Base-by-base conservation (phyloP, 805 yeast species). In the Ogataea thermomethanolica region DNA sequence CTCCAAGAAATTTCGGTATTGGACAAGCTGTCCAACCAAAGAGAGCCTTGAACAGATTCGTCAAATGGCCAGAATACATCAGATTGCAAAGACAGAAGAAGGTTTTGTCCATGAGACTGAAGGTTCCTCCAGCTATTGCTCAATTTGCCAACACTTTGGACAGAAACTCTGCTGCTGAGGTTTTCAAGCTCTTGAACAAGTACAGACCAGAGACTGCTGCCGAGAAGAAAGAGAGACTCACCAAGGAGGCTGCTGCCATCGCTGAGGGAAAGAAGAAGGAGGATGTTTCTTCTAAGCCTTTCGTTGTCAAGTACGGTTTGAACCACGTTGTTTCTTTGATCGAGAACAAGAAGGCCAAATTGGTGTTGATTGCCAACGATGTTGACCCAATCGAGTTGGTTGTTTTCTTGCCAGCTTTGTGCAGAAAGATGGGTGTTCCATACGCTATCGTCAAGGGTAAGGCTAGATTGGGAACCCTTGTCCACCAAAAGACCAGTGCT, bases 371-470 rank as follows among this genome's bases (percentile, higher is more conserved):
- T 64, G 96, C 97, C 70, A 84, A 89, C 78, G 97, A 89, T 62
- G 97, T 89, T 64, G 97, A 89, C 80, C 97, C 97, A 67, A 84
- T 89, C 66, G 97, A 89, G 79, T 79, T 89, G 69, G 96, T 89
- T 58, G 76, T 89, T 63, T 89, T 86, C 84, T 76, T 89, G 62
- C 97, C 97, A 67, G 96, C 97, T 73, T 81, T 89, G 69, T 89
- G 96, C 79, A 85, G 90, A 79, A 89, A 89, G 84, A 79, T 89
- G 91, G 96, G 96, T 76, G 88, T 89, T 55, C 96, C 97, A 70
- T 88, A 88, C 81, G 96, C 96, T 57, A 83, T 88, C 68, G 85
- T 88, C 69, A 87, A 87, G 81, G 95, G 95, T 72, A 87, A 87
- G 84, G 95, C 95, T 56, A 87, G 96, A 80, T 83, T 88, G 66